Conservation (phyloP, 768 basidiomycete species). For the Pulveroboletus sp. region DNA sequence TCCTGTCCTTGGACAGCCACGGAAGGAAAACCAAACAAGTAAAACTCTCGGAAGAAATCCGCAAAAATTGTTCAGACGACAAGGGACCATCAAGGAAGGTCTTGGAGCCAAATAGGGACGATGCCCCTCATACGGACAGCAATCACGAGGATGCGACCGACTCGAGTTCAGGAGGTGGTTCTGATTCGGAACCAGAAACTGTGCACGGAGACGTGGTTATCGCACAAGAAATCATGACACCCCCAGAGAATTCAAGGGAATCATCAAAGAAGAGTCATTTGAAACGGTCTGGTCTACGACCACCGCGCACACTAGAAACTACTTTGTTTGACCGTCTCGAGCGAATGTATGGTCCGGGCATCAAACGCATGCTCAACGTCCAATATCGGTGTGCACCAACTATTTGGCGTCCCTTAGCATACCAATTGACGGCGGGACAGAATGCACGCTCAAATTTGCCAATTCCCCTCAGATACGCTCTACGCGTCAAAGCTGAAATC, state of each 20-base stretch:
- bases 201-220: constrained; percentile 19
- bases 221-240: constrained; percentile 15
- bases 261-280: constrained; percentile 10
- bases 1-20: constrained; percentile 61
- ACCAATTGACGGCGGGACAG: constrained; percentile 36
- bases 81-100: neutral
- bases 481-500: constrained; percentile 71
- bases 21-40: constrained; percentile 25
- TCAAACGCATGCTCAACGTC: constrained; percentile 84
- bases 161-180: constrained; percentile 7
- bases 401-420: neutral
- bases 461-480: constrained; percentile 80
- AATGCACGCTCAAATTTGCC: constrained; percentile 84
- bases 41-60: constrained; percentile 1
- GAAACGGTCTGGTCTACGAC: constrained; percentile 36
- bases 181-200: constrained; percentile 18
- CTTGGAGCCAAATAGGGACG: neutral
- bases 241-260: neutral
- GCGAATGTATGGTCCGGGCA: constrained; percentile 73
- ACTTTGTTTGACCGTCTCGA: constrained; percentile 94
- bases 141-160: neutral
- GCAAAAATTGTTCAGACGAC: neutral
- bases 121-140: neutral
- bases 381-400: constrained; percentile 70
- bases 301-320: constrained; percentile 73